Evolutionary conservation across 257 asterid species (phyloP), one percentile per base, ranked within the genome.

Genomic region (Fraxinus quadrangulata): DNA sequence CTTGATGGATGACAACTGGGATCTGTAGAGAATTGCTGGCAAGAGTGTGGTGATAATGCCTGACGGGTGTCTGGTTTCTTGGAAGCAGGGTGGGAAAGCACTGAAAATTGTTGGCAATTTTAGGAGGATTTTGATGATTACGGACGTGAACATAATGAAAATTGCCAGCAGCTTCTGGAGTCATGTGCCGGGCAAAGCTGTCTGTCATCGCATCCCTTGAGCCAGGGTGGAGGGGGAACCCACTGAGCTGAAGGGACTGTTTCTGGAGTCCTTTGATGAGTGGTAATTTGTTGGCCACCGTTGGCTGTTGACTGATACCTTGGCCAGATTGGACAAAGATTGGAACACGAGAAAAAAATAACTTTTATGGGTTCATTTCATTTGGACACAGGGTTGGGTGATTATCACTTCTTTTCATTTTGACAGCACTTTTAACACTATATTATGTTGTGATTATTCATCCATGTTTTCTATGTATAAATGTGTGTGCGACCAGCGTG

Each of bases 21-120:
- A 40, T 67, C 19, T 84, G 40, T 73, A 45, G 79, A 66, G 80
- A 28, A 71, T 77, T 72, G 78, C 28, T 47, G 45, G 40, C 40
- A 73, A 76, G 74, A 70, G 8, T 47, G 70, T 26, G 40, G 24
- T 37, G 65, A 28, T 51, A 68, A 16, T 24, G 30, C 17, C 66
- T 26, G 11, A 26, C 73, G 42, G 0, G 47, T 69, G 30, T 30
- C 54, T 12, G 1, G 19, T 45, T 40, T 5, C 54, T 45, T 45
- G 19, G 19, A 45, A 3, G 54, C n/a, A 42, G 30, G 54, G 68
- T 39, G 49, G 77, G 71, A 81, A 31, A 12, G 30, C 19, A 34
- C 72, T 34, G 31, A 65, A 71, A 19, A 19, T 36, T 6, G 65
- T 31, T 14, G 39, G 33, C 59, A 28, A 80, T 34, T 34, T 4